phyloP scores from a whole-genome alignment of 228 moss, liverwort and hornwort species.

The Sphagnum magellanicum region DNA sequence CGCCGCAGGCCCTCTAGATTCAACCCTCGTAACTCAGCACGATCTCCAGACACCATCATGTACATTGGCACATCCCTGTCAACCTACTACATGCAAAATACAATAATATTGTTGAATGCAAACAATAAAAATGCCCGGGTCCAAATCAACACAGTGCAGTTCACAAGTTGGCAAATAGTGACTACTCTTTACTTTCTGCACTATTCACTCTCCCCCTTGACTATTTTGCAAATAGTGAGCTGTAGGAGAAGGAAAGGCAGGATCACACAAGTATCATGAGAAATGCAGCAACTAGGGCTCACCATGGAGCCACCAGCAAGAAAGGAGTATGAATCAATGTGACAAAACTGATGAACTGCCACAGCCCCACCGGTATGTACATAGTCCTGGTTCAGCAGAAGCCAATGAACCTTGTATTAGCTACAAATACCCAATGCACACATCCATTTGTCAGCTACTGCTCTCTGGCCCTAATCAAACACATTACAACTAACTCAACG shows the following conservation, averaged over 20 bases:
- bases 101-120: background rate
- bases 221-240: background rate
- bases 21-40: slow-evolving; percentile 79
- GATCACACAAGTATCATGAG: background rate
- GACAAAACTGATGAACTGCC: slow-evolving; percentile 87
- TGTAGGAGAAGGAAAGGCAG: background rate
- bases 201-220: background rate
- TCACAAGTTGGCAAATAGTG: background rate
- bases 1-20: slow-evolving; percentile 95
- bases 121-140: background rate
- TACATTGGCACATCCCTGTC: slow-evolving; percentile 90
- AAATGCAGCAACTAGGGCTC: background rate
- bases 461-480: too few species aligned
- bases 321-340: slow-evolving; percentile 88
- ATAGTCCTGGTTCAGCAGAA: slow-evolving; percentile 66
- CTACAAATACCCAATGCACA: too few species aligned
- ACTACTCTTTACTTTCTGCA: background rate
- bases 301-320: slow-evolving; percentile 93
- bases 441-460: too few species aligned
- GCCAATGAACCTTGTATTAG: too few species aligned
- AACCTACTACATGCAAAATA: slow-evolving; percentile 32
- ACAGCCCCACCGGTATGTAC: slow-evolving; percentile 95
- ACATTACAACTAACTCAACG: too few species aligned
- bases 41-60: slow-evolving; percentile 96
- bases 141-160: background rate